phyloP scores from a whole-genome alignment of 345 rosid genomes.

The Citrus maxima region DNA sequence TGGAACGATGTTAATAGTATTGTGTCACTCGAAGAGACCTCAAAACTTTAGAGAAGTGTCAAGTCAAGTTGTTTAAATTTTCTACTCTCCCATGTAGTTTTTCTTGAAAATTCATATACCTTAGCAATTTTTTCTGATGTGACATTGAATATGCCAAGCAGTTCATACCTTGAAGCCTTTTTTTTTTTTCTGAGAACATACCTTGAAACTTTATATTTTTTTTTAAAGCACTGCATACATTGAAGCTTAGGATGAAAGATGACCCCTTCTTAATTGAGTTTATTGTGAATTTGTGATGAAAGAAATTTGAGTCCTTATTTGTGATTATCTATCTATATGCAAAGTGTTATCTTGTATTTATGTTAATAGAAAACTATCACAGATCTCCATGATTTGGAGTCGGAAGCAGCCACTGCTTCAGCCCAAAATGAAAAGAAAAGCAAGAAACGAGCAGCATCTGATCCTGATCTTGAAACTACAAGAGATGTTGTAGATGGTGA shows the following conservation, averaged over 20 bases:
- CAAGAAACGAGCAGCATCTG: conserved; percentile 41
- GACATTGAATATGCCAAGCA: neutral
- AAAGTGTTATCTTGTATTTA: neutral
- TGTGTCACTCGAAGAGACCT: neutral
- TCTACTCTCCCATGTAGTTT: neutral
- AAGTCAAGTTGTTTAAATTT: neutral
- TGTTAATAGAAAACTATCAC: neutral
- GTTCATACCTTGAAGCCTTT: neutral
- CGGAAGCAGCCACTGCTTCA: conserved; percentile 17
- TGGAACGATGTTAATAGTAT: neutral
- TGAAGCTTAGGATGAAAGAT: neutral
- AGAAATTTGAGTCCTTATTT: neutral
- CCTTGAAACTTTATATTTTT: no score
- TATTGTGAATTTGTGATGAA: conserved; percentile 3
- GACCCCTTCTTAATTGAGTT: neutral
- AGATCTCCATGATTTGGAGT: conserved; percentile 16
- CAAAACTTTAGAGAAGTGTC: neutral
- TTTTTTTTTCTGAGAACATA: no score
- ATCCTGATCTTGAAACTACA: conserved; percentile 24
- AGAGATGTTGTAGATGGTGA: conserved; percentile 22
- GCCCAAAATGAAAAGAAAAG: conserved; percentile 21
- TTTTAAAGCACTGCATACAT: neutral
- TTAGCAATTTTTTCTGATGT: neutral
- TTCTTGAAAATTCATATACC: neutral
- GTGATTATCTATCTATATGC: neutral